Conservation (phyloP, 495 filamentous ascomycete genomes). For the Thermochaetoides thermophila region DNA sequence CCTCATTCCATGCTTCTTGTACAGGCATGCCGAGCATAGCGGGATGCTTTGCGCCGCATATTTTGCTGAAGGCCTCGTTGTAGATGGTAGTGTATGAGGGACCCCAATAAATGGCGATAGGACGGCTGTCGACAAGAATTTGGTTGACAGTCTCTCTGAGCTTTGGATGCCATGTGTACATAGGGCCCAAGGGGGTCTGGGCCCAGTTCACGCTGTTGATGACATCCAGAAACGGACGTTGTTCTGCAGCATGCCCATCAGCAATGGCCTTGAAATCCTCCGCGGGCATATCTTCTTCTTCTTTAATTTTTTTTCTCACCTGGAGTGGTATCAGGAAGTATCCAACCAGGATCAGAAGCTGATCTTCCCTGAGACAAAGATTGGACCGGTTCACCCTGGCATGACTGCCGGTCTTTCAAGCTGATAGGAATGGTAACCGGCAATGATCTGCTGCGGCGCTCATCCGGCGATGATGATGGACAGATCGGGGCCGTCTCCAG, state of each 20-base stretch:
- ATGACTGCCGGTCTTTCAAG: conserved; percentile 1
- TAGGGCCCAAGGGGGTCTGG: conserved; percentile 42
- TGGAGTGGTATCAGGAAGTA: conserved; percentile 18
- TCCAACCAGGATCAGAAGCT: conserved; percentile 16
- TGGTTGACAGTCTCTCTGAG: conserved; percentile 44
- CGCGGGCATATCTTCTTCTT: too few species aligned
- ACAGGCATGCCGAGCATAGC: conserved; percentile 23
- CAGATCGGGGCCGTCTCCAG: background rate
- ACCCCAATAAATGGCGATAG: conserved; percentile 40
- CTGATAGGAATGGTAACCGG: conserved; percentile 1
- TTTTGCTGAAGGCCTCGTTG: conserved; percentile 30
- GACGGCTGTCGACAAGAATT: conserved; percentile 50
- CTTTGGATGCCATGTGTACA: conserved; percentile 39
- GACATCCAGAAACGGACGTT: conserved; percentile 19
- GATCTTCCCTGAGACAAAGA: conserved; percentile 11
- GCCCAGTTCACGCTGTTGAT: conserved; percentile 38
- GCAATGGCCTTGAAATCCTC: too few species aligned
- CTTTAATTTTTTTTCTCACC: conserved; percentile 5
- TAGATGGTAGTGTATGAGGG: conserved; percentile 28
- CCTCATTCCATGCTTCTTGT: conserved; percentile 20
- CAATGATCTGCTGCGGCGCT: conserved; percentile 7
- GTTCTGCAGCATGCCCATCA: too few species aligned
- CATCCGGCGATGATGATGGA: background rate
- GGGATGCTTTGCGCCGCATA: conserved; percentile 25
- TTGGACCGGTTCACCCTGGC: conserved; percentile 11